Evolutionary conservation across 176 grass and related monocot genomes (phyloP), one percentile per base, ranked within the genome.

Genomic region (Oryza meyeriana): DNA sequence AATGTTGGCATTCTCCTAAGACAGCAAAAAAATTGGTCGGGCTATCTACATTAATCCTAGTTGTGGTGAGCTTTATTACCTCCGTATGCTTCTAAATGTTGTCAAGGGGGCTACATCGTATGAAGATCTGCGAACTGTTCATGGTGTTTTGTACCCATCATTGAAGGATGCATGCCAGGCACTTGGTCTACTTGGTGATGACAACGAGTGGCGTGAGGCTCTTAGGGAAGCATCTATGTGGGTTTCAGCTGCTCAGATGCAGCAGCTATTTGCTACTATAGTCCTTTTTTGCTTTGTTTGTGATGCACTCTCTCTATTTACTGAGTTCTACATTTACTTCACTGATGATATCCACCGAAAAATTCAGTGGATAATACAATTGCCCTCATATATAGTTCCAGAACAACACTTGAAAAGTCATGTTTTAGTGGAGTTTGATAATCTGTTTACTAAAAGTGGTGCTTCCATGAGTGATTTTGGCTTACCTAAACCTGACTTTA

Each of bases 131-230:
- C 22, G 10, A 8, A n/a, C n/a, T n/a, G n/a, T n/a, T n/a, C n/a
- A n/a, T n/a, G n/a, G n/a, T n/a, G n/a, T n/a, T n/a, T n/a, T n/a
- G n/a, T n/a, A n/a, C n/a, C n/a, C n/a, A n/a, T n/a, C n/a, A n/a
- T n/a, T n/a, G n/a, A n/a, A n/a, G n/a, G n/a, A n/a, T n/a, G n/a
- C n/a, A n/a, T n/a, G n/a, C n/a, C n/a, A n/a, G n/a, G n/a, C n/a
- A n/a, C n/a, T n/a, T n/a, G n/a, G n/a, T n/a, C n/a, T n/a, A n/a
- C n/a, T n/a, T n/a, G n/a, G n/a, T n/a, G n/a, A 82, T 57, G 85
- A 87, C 25, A 82, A 41, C 11, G 85, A 87, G 74, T 87, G 66
- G 77, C 20, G 30, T n/a, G 65, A 82, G 11, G 35, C 78, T 17
- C 45, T 83, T 33, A 36, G 33, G 16, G 79, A 83, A 52, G 80